Base-by-base conservation (phyloP, 106 monocot genomes). In the Allium sativum region DNA sequence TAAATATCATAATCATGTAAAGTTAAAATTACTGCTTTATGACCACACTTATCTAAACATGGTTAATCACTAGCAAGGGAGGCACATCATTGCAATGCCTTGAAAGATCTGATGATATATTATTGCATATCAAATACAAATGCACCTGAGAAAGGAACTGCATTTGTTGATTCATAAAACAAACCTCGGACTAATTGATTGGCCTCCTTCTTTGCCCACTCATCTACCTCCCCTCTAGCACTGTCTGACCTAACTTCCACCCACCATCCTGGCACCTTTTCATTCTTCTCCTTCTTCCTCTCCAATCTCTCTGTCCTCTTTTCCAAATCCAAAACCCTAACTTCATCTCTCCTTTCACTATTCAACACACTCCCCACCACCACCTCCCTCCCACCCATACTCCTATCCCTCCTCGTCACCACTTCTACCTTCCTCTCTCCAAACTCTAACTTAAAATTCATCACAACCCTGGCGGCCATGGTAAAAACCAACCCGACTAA, bases 331-430 rank as follows among this genome's bases (percentile, higher is more conserved):
- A 65, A 45, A 68, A 46, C 47, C 3, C 62, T 48, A 44, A n/a
- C 16, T 12, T 60, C 70, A 52, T 60, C 46, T 50, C 65, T 42
- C 18, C 44, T 56, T 31, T 31, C 31, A 31, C 1, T 31, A 31
- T 31, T 31, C 12, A 21, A 15, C 50, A 68, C 61, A 68, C 65
- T 85, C 64, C 69, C 87, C 3, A 96, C 90, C 12, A 90, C 87
- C 15, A 96, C 87, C 72, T 96, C 95, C 43, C 77, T 87, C 19
- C 95, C 90, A 1, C 82, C 86, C 16, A 96, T 79, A 67, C 95
- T 96, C 53, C 95, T 81, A 42, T 96, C 95, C 69, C 94, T 83
- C 58, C 77, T 55, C 40, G 69, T 67, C 13, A 84, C 74, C 50
- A 55, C 51, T 58, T 54, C 42, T 7, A 48, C 66, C 42, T 46